Base-by-base conservation (phyloP, 768 basidiomycete genomes). In the Porpolomopsis calyptriformis region DNA sequence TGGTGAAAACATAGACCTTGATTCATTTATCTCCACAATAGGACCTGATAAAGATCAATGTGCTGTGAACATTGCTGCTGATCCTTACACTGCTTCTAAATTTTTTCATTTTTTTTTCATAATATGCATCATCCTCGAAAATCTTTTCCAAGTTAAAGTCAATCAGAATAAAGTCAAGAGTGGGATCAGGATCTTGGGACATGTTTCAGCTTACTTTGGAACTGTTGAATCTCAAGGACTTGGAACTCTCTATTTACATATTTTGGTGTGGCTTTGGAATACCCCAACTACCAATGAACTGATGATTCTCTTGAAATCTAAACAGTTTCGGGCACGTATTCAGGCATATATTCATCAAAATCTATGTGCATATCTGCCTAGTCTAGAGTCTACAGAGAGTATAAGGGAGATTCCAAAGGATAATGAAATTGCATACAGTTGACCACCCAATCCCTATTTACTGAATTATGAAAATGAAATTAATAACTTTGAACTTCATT, bases 81-180 rank as follows among this genome's bases (percentile, higher is more conserved):
- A 73, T 50, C 69, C 70, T 2, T 72, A 58, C 49, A 69, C 68
- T 0, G 57, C 71, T 0, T 65, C 69, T 0, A 57, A 63, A 39
- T 73, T 66, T 43, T 73, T 69, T 49, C 58, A 70, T 33, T 59
- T 59, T 24, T n/a, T n/a, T n/a, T n/a, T n/a, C n/a, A 53, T 64
- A 0, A 62, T 73, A 1, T 19, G 43, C 0, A 45, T 54, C 0
- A 55, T 75, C 0, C 18, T 73, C 0, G 51, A 62, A 7, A 48
- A 43, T 0, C 19, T 74, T 0, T 63, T 73, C 22, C 60, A 65
- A 0, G 59, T 74, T 4, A 50, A 43, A 6, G 54, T 51, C 26
- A 1, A 22, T 52, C 0, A 44, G 31, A 2, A 47, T 61, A 11
- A 38, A 33, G 0, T 19, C 56, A n/a, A n/a, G n/a, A n/a, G n/a